Evolutionary conservation across 2,329 filamentous ascomycete species (phyloP), one percentile per base, ranked within the genome.

Genomic region (Cladophialophora carrionii): DNA sequence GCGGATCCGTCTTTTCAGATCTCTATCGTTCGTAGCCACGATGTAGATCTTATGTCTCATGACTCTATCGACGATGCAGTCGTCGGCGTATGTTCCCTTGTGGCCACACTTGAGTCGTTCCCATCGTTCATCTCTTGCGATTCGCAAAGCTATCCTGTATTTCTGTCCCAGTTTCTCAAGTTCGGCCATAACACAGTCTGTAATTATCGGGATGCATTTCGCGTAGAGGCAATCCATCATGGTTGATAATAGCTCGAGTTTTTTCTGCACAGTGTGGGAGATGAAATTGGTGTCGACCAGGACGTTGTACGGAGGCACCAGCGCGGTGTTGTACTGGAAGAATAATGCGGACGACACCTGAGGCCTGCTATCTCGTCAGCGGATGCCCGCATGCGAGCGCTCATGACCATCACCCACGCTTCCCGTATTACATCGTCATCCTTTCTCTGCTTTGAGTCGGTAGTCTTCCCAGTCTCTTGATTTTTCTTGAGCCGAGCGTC

Each of bases 161-260:
- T 95, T 95, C 2, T 87, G 86, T 0, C 94, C 93, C 9, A 97
- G 83, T 76, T 96, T 96, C 76, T 96, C 92, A 69, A 97, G 79
- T 77, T 96, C 92, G 62, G 88, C 89, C 85, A 93, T 88, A 71
- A 88, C 88, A 80, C 90, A 93, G 70, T 87, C 85, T 1, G 92
- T 96, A 71, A 98, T 92, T 70, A 95, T 89, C 20, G 92, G 92
- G 24, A 88, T 91, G 76, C 91, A 95, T 73, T 96, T 96, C 20
- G 94, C 94, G 76, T 93, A 96, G 4, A 99, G 84, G 61, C 91
- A 90, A 77, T 97, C 92, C 91, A 97, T 96, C 82, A 97, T 91
- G 2, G 89, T 88, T 66, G 94, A 89, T 22, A 96, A 84, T 12
- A 98, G 81, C 37, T 93, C 91, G 22, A 98, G 86, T 80, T 99